Evolutionary conservation across 2,329 filamentous ascomycete species (phyloP), one percentile per base, ranked within the genome.

Genomic region (Cadophora sp.): DNA sequence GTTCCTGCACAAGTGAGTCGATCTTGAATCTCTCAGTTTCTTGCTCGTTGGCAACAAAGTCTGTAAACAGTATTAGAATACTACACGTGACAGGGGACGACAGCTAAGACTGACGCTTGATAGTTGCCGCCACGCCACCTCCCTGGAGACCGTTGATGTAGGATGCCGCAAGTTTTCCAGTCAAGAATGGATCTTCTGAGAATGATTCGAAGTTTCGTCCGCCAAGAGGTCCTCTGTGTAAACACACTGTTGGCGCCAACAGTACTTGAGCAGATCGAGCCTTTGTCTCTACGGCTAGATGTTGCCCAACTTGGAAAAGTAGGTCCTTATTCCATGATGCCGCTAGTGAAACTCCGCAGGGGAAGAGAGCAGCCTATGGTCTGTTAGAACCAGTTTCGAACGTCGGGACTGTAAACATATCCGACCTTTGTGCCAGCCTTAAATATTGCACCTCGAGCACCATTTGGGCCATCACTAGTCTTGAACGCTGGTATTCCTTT

Each of bases 121-220:
- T 88, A 0, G 92, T 93, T 13, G 92, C 91, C 8, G 89, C 88
- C 45, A 96, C 85, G 0, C 90, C 89, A 68, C 88, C 89, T 27
- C 89, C 88, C 75, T 96, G 92, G 64, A 92, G 81, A 8, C 91
- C 91, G 58, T 86, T 88, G 74, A 92, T 89, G 69, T 92, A 92
- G 67, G 90, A 85, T 0, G 90, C 87, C 14, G 91, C 90, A 68
- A 94, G 81, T 69, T 89, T 91, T 39, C 91, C 91, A 0, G 91
- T 92, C 5, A 96, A 83, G 11, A 90, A 85, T 0, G 92, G 92
- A 72, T 96, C 93, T 77, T 96, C 93, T 0, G 91, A 93, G 77
- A 94, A 96, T 0, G 92, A 94, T 79, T 96, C 93, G 72, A 96
- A 96, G 70, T 94, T 94, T 67, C 93, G 85, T 20, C 93, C 93